phyloP scores from a whole-genome alignment of 2,329 filamentous ascomycete species.

The Pseudogymnoascus pannorum region DNA sequence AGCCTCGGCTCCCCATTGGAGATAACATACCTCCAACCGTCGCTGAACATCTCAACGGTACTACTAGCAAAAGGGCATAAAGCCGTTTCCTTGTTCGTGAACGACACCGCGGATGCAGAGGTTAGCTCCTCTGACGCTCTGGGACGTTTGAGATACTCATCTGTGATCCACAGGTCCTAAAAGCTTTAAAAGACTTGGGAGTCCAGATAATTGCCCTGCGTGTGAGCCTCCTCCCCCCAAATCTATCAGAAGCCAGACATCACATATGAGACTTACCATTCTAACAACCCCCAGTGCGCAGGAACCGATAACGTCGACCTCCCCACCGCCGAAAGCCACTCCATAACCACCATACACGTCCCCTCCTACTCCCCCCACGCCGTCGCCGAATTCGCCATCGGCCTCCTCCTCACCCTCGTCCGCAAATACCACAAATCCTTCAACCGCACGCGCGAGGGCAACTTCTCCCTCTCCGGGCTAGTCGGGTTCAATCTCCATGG shows the following conservation, averaged over 20 bases:
- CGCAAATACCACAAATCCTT: slow-evolving; percentile 61
- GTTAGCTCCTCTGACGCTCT: slow-evolving; percentile 27
- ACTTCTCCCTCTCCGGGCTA: slow-evolving; percentile 59
- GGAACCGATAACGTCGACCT: slow-evolving; percentile 64
- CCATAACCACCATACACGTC: slow-evolving; percentile 57
- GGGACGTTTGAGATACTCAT: background rate
- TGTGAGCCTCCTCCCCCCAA: background rate
- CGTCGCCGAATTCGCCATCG: slow-evolving; percentile 63
- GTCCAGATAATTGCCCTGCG: background rate
- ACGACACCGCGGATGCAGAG: slow-evolving; percentile 46
- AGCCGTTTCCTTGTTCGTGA: slow-evolving; percentile 63
- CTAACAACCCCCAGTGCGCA: slow-evolving; percentile 44
- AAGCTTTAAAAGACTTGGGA: background rate
- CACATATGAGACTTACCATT: background rate
- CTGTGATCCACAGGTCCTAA: background rate
- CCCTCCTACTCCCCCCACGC: slow-evolving; percentile 63
- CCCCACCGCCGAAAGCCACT: slow-evolving; percentile 42
- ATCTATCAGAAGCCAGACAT: background rate
- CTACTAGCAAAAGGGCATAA: slow-evolving; percentile 43
- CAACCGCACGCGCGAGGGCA: slow-evolving; percentile 60
- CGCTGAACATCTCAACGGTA: slow-evolving; percentile 35
- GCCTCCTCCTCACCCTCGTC: slow-evolving; percentile 59
- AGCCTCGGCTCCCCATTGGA: background rate
- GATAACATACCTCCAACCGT: background rate
- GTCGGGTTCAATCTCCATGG: slow-evolving; percentile 53